Evolutionary conservation across 2,329 filamentous ascomycete genomes (phyloP), one percentile per base, ranked within the genome.

Genomic region (Aaosphaeria pasadenensis): DNA sequence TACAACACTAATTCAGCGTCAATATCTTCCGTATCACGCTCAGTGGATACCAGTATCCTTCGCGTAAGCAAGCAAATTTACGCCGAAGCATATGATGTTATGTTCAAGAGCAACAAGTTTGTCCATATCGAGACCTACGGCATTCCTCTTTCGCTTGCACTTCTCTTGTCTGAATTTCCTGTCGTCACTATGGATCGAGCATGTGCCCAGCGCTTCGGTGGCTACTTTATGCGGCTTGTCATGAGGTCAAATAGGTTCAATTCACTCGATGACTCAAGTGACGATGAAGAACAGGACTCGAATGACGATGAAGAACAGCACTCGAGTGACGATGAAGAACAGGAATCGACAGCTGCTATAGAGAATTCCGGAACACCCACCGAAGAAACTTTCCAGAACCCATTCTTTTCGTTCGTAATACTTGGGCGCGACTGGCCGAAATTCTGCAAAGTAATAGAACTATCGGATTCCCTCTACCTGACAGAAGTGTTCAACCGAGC

Each of bases 1-100:
- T 24, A 24, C 17, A 24, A 24, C 17, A 24, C 17, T 24, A 24
- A 24, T 24, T 24, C 33, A 13, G 13, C 33, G 33, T 9, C 9
- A 36, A 36, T 36, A 9, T 36, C 9, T 13, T 11, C 9, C 33
- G 33, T 13, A 36, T 36, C 33, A 11, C 33, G 13, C 33, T 36
- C 33, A 38, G 43, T 9, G 41, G 50, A 11, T 42, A 56, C 5
- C 50, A n/a, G 43, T 11, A 52, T 59, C 9, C 49, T 59, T 11
- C 46, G 49, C 6, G 49, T 50, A 5, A 51, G 46, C 43, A 50
- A 48, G 28, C 24, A 50, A 31, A 43, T 59, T 24, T 48, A 59
- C 41, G 46, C 43, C 31, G 52, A 59, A 46, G 56, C 56, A 3
- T 57, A 55, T 43, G 52, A 55, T 48, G 40, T 53, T 42, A 55